phyloP scores from a whole-genome alignment of 768 basidiomycete species.

The Cyclocybe cylindracea region DNA sequence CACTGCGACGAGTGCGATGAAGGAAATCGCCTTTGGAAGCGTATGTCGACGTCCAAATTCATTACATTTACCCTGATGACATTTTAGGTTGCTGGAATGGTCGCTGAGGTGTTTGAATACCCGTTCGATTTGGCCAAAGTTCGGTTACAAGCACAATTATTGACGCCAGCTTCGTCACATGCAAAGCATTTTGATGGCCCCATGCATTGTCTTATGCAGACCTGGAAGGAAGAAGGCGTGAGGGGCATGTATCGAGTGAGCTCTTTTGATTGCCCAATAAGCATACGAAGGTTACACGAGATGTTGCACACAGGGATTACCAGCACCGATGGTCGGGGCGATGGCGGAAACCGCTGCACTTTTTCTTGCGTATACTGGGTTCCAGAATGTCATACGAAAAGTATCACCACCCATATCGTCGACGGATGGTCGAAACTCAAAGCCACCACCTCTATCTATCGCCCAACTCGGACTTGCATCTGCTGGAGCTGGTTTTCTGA shows the following conservation, averaged over 20 bases:
- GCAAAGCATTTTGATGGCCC: slow-evolving; percentile 76
- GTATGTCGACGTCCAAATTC: slow-evolving; percentile 35
- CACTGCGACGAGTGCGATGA: slow-evolving; percentile 29
- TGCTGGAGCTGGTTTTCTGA: slow-evolving; percentile 82
- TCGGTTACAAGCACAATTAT: slow-evolving; percentile 87
- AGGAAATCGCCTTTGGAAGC: slow-evolving; percentile 60
- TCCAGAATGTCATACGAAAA: slow-evolving; percentile 62
- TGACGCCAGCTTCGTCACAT: slow-evolving; percentile 52
- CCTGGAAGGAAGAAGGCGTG: slow-evolving; percentile 80
- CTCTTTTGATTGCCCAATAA: neutral
- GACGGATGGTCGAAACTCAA: slow-evolving; percentile 11
- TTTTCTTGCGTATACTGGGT: slow-evolving; percentile 83
- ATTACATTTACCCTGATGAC: neutral
- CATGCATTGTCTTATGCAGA: slow-evolving; percentile 81
- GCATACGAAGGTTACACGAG: too few relatives aligned
- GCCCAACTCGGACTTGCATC: slow-evolving; percentile 78
- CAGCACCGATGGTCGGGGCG: slow-evolving; percentile 88
- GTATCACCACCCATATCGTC: slow-evolving; percentile 27
- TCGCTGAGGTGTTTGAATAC: slow-evolving; percentile 83
- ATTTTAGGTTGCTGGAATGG: slow-evolving; percentile 78
- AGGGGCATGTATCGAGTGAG: slow-evolving; percentile 86
- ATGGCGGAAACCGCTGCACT: slow-evolving; percentile 91
- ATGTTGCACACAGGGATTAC: slow-evolving; percentile 64
- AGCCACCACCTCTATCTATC: slow-evolving; percentile 49
- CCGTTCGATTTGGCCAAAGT: slow-evolving; percentile 97